phyloP scores from a whole-genome alignment of 208 protist species.

The Porcisia hertigi region DNA sequence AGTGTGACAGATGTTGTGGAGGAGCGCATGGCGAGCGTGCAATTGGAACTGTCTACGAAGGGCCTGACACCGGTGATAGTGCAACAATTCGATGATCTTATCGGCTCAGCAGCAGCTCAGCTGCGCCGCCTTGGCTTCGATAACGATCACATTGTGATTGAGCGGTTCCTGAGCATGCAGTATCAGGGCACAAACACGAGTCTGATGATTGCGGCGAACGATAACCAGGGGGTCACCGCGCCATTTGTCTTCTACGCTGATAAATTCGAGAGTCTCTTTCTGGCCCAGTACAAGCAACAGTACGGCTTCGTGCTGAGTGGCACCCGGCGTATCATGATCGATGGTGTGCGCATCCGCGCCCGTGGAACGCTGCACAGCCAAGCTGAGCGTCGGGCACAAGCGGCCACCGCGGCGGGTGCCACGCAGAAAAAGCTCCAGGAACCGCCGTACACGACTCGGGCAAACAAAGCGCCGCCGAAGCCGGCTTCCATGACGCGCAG shows the following conservation, averaged over 20 bases:
- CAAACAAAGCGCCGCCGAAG: conserved; percentile 24
- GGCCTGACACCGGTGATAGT: conserved; percentile 32
- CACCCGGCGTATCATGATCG: conserved; percentile 83
- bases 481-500: conserved; percentile 24
- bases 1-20: conserved; percentile 92
- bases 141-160: conserved; percentile 42
- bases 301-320: conserved; percentile 90
- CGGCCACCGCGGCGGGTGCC: conserved; percentile 20
- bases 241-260: conserved; percentile 13
- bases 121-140: conserved; percentile 49
- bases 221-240: background rate
- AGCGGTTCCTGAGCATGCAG: conserved; percentile 86
- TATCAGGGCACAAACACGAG: conserved; percentile 93
- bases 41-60: conserved; percentile 27
- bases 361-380: conserved; percentile 39
- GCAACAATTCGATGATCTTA: conserved; percentile 36
- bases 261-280: conserved; percentile 63
- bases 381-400: conserved; percentile 18
- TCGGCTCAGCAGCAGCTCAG: conserved; percentile 22
- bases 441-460: conserved; percentile 38
- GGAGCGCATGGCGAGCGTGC: conserved; percentile 82
- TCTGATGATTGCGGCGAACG: conserved; percentile 80
- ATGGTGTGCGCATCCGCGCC: conserved; percentile 91
- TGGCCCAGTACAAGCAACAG: conserved; percentile 82
- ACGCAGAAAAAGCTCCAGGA: conserved; percentile 22